Percentiles rank a stretch among this genome's conserved stretches.
phyloP scores from a whole-genome alignment of 2,329 filamentous ascomycete species.

The Fusarium chuoi region DNA sequence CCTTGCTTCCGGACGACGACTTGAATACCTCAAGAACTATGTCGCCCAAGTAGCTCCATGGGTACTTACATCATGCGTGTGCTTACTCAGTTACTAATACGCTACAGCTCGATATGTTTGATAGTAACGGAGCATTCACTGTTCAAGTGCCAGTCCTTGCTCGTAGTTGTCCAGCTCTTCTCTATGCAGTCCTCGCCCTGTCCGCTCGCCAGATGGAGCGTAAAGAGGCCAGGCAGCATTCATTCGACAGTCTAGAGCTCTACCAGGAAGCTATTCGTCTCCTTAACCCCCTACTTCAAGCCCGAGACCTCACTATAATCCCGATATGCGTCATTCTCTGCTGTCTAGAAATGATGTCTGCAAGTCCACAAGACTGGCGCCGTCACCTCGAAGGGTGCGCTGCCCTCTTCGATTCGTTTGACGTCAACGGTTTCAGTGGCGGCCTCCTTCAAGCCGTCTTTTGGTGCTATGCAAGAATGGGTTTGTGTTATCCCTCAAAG shows the following conservation, averaged over 20 bases:
- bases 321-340: conserved; percentile 54
- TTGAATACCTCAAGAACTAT: conserved; percentile 60
- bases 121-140: conserved; percentile 62
- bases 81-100: background rate
- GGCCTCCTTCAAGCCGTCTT: conserved; percentile 65
- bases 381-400: conserved; percentile 68
- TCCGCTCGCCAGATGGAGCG: conserved; percentile 65
- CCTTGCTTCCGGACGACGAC: conserved; percentile 47
- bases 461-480: conserved; percentile 69
- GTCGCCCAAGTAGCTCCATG: conserved; percentile 64
- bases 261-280: conserved; percentile 65
- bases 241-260: conserved; percentile 63
- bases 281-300: conserved; percentile 49
- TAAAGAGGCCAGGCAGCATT: conserved; percentile 55
- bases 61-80: conserved; percentile 44
- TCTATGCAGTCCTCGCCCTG: conserved; percentile 64
- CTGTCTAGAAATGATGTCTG: conserved; percentile 57
- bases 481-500: conserved; percentile 43
- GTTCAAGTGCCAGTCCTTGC: conserved; percentile 62
- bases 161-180: conserved; percentile 56
- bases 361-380: conserved; percentile 60
- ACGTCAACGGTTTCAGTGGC: conserved; percentile 63
- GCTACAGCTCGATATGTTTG: conserved; percentile 66
- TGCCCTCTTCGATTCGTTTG: conserved; percentile 62
- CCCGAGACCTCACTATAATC: conserved; percentile 47